A percentile compares a stretch with the other conserved stretches of the same genome.
These are phyloP conservation scores for Oryza glaberrima DNA, from an alignment of 176 grass and related monocot species.

Conservation along the genomic window DNA sequence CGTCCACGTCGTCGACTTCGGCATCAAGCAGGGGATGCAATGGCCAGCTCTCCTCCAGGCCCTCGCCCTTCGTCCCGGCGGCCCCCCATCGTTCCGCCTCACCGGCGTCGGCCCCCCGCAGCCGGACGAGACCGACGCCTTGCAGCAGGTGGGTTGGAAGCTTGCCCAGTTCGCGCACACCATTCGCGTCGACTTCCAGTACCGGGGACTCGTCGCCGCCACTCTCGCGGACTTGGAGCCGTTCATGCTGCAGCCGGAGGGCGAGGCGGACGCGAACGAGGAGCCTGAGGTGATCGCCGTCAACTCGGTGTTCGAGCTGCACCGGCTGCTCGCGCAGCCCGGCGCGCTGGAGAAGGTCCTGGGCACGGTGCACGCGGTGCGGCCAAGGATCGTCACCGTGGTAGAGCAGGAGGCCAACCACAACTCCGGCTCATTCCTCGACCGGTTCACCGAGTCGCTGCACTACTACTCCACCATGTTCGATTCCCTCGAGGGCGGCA, in stretches of 20 bases:
- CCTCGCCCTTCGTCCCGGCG: slow-evolving; percentile 82
- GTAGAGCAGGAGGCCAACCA: slow-evolving; percentile 96
- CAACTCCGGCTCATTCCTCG: slow-evolving; percentile 73
- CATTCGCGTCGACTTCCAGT: slow-evolving; percentile 90
- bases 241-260: slow-evolving; percentile 66
- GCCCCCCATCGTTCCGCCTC: slow-evolving; percentile 76
- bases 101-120: slow-evolving; percentile 88
- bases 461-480: slow-evolving; percentile 99
- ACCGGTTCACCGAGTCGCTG: slow-evolving; percentile 89
- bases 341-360: slow-evolving; percentile 88
- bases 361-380: slow-evolving; percentile 63
- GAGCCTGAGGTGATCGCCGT: slow-evolving; percentile 84
- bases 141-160: slow-evolving; percentile 89
- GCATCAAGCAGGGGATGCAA: slow-evolving; percentile 97
- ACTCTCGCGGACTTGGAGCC: slow-evolving; percentile 87
- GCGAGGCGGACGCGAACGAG: slow-evolving; percentile 30
- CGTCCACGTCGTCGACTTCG: slow-evolving; percentile 95
- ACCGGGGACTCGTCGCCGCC: slow-evolving; percentile 72
- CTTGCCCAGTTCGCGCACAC: slow-evolving; percentile 80
- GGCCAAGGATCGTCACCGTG: slow-evolving; percentile 83
- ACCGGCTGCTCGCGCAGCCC: slow-evolving; percentile 70
- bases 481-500: slow-evolving; percentile 79
- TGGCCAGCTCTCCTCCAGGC: slow-evolving; percentile 95
- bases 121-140: slow-evolving; percentile 71
- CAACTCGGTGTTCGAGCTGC: slow-evolving; percentile 89